Base-by-base conservation (phyloP, 805 yeast species). In the Saccharomycopsis synnaedendra region DNA sequence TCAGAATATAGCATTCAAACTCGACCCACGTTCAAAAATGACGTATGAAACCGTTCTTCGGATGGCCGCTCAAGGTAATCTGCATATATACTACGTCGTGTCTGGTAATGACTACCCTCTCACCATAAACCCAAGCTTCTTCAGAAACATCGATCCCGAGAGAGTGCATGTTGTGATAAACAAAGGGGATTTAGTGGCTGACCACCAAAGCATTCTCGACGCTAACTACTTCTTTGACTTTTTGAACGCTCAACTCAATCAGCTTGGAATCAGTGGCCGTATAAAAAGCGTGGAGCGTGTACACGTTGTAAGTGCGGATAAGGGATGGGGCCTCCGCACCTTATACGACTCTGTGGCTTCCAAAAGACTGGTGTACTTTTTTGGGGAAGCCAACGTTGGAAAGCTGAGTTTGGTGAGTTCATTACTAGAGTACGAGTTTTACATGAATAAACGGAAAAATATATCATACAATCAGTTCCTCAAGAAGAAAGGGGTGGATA, bases 351-450 rank as follows among this genome's bases (percentile, higher is more conserved):
- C 56, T 5, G 56, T 82, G 5, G 67, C 68, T 0, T 19, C 19
- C 4, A 57, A 59, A 36, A 57, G 55, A 6, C 62, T 64, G 33
- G 60, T 74, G 5, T 79, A 75, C 56, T 60, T 84, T 32, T 64
- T 83, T 27, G 94, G 94, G 1, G 71, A 70, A 50, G 77, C 82
- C 7, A 84, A 84, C 57, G 70, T 75, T 9, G 94, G 94, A 0
- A 84, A 84, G 58, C 77, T 86, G 3, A 69, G 82, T 1, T 54
- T 84, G 36, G 67, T 82, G 1, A 74, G 71, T 54, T 57, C 76
- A 19, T 53, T 82, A 19, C 51, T 74, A 71, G 29, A 30, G 5
- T 44, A 45, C 41, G 50, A 49, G 35, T 42, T 34, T 19, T 47
- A 29, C 29, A 38, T 30, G 8, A 39, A 32, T 27, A 42, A 43